Evolutionary conservation across 164 flowering plant species (phyloP).

Genomic region (Vitis rotundifolia): DNA sequence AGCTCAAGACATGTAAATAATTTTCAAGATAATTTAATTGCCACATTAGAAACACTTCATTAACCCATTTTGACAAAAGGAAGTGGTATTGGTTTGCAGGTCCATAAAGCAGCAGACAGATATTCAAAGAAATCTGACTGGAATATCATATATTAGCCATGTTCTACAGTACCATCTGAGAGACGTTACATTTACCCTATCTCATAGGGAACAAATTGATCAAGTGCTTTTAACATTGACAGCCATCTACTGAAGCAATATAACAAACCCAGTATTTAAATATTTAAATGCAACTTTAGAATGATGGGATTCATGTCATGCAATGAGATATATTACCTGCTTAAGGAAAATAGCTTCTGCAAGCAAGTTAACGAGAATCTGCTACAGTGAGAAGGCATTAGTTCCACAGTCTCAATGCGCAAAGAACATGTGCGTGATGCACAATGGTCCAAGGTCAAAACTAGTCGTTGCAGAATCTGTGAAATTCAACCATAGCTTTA

Average conservation of each 20-base stretch:
- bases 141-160: background rate
- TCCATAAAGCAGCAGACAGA: background rate
- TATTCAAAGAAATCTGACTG: background rate
- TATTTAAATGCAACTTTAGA: background rate
- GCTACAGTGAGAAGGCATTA: slow-evolving; percentile 88
- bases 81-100: background rate
- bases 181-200: too few relatives aligned
- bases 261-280: background rate
- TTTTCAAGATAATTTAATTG: background rate
- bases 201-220: background rate
- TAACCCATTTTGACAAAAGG: background rate
- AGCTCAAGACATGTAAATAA: background rate
- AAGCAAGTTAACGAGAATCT: slow-evolving; percentile 94
- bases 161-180: too few relatives aligned
- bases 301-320: background rate
- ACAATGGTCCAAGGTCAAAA: slow-evolving; percentile 89
- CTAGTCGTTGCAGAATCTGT: slow-evolving; percentile 74
- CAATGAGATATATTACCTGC: slow-evolving; percentile 53
- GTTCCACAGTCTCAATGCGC: slow-evolving; percentile 86
- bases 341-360: slow-evolving; percentile 78
- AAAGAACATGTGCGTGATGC: slow-evolving; percentile 93
- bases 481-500: background rate
- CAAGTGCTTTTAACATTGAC: background rate
- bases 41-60: background rate
- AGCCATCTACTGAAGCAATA: background rate